Conservation (phyloP, 306 rosid species). For the Cucurbita pepo region DNA sequence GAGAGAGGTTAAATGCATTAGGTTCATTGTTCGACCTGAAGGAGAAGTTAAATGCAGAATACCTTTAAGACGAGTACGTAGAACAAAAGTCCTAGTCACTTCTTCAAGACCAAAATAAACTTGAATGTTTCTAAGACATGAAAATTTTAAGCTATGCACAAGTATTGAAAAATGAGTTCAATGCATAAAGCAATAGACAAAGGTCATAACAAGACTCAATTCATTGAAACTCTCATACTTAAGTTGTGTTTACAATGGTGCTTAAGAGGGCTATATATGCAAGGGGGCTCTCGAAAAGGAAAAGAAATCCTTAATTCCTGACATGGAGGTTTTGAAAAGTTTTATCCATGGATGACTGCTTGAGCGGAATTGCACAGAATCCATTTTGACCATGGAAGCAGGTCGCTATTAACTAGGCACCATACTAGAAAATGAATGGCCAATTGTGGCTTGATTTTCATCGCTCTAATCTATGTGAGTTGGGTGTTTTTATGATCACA, state of each 20-base stretch:
- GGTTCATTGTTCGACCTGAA: neutral
- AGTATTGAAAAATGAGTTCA: neutral
- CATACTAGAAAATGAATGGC: too few relatives aligned
- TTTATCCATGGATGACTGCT: too few relatives aligned
- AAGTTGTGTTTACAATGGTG: neutral
- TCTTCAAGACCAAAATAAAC: neutral
- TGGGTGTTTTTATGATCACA: neutral
- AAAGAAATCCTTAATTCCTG: neutral
- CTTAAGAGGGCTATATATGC: neutral
- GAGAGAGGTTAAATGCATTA: neutral
- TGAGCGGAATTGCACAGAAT: too few relatives aligned
- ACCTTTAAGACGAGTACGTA: neutral
- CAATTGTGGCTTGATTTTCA: neutral
- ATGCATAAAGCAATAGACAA: neutral
- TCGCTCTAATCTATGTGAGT: neutral
- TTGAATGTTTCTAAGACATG: neutral
- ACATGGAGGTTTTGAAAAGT: neutral
- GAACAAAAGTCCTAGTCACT: neutral
- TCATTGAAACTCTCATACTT: neutral
- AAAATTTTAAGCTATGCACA: neutral
- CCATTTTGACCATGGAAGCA: too few relatives aligned
- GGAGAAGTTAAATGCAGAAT: neutral
- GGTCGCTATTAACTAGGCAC: too few relatives aligned
- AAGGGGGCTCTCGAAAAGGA: neutral
- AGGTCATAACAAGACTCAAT: neutral